Conservation (phyloP, 2,329 filamentous ascomycete species). For the Diplodia seriata region DNA sequence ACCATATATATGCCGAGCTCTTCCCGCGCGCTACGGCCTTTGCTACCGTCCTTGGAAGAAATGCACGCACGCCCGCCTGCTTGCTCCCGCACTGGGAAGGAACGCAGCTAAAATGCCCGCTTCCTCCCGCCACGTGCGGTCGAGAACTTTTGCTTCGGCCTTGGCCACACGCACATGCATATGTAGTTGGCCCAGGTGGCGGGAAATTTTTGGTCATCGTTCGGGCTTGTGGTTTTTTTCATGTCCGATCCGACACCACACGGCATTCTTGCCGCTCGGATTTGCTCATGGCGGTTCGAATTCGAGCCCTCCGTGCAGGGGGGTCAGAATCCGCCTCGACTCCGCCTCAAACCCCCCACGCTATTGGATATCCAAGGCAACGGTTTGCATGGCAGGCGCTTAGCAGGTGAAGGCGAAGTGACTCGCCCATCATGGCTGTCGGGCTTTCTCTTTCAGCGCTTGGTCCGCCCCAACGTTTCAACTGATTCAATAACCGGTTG, state of each 20-base stretch:
- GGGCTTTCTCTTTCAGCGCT: not conserved
- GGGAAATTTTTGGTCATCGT: slow-evolving; percentile 18
- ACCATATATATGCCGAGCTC: slow-evolving; percentile 1
- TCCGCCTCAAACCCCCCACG: not conserved
- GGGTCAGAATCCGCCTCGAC: not conserved
- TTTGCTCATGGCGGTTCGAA: not conserved
- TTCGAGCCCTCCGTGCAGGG: not conserved
- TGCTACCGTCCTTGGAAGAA: not conserved
- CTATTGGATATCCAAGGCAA: not conserved
- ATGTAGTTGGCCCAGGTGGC: not conserved
- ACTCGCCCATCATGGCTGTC: not conserved
- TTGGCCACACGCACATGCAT: not conserved
- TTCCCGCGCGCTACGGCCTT: not conserved
- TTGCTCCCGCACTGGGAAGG: too few relatives aligned
- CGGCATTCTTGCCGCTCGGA: not conserved
- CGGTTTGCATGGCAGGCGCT: not conserved
- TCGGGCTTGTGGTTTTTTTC: not conserved
- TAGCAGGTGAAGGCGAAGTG: not conserved
- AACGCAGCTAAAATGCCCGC: not conserved
- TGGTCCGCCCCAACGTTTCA: not conserved
- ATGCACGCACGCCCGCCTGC: not conserved
- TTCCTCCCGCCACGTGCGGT: not conserved
- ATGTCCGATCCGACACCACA: not conserved
- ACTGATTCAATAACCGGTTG: not conserved
- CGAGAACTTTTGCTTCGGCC: not conserved